Conservation (phyloP, 345 rosid genomes). For the Camelina hispida region DNA sequence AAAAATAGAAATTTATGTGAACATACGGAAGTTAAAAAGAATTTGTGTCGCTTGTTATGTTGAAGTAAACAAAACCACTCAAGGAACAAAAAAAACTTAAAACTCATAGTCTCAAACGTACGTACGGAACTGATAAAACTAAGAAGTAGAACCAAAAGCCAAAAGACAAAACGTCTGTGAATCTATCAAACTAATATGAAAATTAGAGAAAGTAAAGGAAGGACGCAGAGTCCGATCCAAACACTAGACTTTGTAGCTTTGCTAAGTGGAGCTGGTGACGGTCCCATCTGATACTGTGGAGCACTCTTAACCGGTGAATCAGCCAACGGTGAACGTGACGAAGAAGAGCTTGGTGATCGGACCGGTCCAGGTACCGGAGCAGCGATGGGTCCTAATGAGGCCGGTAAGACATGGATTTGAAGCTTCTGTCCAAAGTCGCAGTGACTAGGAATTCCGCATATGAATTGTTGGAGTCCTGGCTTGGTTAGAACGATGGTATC, state of each 20-base stretch:
- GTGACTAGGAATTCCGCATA: slow-evolving; percentile 21
- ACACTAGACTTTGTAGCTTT: slow-evolving; percentile 5
- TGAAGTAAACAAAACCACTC: neutral
- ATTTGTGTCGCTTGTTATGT: too few relatives aligned
- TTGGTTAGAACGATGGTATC: slow-evolving; percentile 9
- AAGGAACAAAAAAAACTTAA: neutral
- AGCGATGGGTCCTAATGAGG: slow-evolving; percentile 6
- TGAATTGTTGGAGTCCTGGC: slow-evolving; percentile 17
- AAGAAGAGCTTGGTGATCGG: neutral
- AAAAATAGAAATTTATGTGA: too few relatives aligned
- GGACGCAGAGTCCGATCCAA: slow-evolving; percentile 15
- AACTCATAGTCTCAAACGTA: neutral
- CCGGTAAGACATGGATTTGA: slow-evolving; percentile 17
- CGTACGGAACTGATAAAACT: neutral
- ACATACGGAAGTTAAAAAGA: too few relatives aligned
- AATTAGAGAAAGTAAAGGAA: neutral
- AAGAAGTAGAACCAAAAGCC: neutral
- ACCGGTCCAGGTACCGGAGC: slow-evolving; percentile 6
- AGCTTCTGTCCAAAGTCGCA: slow-evolving; percentile 7
- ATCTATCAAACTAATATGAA: neutral
- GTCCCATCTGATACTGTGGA: slow-evolving; percentile 20
- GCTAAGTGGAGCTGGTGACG: slow-evolving; percentile 25
- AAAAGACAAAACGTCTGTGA: neutral
- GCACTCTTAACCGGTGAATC: slow-evolving; percentile 11
- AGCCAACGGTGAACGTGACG: neutral